phyloP scores from a whole-genome alignment of 78 protist genomes.

The Polysphondylium violaceum region DNA sequence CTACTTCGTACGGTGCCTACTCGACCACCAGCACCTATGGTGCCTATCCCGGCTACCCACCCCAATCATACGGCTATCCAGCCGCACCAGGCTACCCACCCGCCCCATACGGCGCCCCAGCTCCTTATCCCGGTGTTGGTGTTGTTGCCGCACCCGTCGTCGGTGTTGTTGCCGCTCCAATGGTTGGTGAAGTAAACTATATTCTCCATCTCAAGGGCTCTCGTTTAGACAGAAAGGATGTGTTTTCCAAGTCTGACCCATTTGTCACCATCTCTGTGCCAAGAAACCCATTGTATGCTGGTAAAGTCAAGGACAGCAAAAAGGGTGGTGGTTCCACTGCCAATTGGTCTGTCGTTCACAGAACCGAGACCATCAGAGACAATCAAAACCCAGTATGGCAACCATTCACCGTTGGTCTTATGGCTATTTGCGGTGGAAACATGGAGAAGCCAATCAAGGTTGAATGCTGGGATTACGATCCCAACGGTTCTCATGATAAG shows the following conservation, averaged over 20 bases:
- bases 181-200: slow-evolving; percentile 29
- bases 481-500: slow-evolving; percentile 46
- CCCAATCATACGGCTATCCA: slow-evolving; percentile 9
- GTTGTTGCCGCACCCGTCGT: slow-evolving; percentile 7
- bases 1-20: slow-evolving; percentile 21
- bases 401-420: slow-evolving; percentile 53
- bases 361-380: slow-evolving; percentile 63
- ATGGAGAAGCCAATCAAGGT: slow-evolving; percentile 68
- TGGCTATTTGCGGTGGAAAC: slow-evolving; percentile 49
- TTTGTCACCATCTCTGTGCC: slow-evolving; percentile 68
- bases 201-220: slow-evolving; percentile 43
- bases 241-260: slow-evolving; percentile 72
- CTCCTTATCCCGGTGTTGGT: neutral
- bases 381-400: slow-evolving; percentile 51
- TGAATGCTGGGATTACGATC: slow-evolving; percentile 56
- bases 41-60: slow-evolving; percentile 1
- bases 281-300: slow-evolving; percentile 32
- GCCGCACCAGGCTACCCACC: neutral
- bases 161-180: slow-evolving; percentile 3
- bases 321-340: slow-evolving; percentile 48
- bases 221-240: slow-evolving; percentile 58
- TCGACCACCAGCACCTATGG: slow-evolving; percentile 15
- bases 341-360: slow-evolving; percentile 51
- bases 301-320: neutral
- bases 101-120: slow-evolving; percentile 2